Base-by-base conservation (phyloP, 2,329 filamentous ascomycete genomes). In the Penicillium sp. region DNA sequence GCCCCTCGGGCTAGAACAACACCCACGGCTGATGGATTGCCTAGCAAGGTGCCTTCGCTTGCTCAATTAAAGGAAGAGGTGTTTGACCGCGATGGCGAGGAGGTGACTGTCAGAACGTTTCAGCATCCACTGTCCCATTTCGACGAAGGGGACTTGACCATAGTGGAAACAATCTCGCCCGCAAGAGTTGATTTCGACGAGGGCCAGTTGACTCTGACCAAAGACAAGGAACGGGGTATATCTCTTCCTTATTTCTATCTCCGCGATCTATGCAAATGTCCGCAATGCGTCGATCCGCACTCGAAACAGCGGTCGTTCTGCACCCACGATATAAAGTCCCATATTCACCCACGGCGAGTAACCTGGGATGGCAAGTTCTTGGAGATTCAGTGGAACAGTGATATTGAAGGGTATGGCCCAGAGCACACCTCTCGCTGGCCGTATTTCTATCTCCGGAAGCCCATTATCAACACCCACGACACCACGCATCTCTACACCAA, bases 271-370 rank as follows among this genome's bases (percentile, higher is more conserved):
- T 84, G 81, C 56, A 62, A 67, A 28, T 84, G 81, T 55, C 46
- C 63, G 0, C 56, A 57, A 9, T 84, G 81, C 61, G 71, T 78
- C 42, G 77, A 82, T 50, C 68, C 70, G 1, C 71, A 77, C n/a
- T 82, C 81, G 1, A 79, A 79, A 36, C 80, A 84, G 51, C 80
- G 81, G 62, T 77, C 68, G 29, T 87, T 87, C 65, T 77, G 78
- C 44, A 83, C 82, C 1, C 73, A 74, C 16, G 82, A 88, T 42
- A 82, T 89, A 24, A 56, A 7, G 51, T 72, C 26, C 9, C 9
- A 8, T 34, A 77, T 84, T 38, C 41, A 55, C 11, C 65, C 71
- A 4, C 58, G 64, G 28, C 49, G 66, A 20, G 49, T 74, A 27
- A 51, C 66, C 26, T 59, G 67, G 42, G 57, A 71, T 16, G 60